Percentiles rank a stretch among this genome's conserved stretches.
phyloP scores from a whole-genome alignment of 129 eudicot genomes.

The Apium graveolens region DNA sequence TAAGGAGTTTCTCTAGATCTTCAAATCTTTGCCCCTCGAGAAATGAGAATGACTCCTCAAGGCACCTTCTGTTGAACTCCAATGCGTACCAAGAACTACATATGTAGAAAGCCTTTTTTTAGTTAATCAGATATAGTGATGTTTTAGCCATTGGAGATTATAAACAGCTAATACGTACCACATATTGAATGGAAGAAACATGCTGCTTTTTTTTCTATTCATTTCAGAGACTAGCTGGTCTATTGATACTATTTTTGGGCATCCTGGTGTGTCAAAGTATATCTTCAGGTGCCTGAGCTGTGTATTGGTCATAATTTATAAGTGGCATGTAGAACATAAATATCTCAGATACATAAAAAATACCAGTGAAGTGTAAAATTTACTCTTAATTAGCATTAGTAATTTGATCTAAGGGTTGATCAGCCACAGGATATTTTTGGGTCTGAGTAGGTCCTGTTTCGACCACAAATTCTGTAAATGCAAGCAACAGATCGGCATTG shows the following conservation, averaged over 20 bases:
- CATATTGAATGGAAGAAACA: conserved; percentile 73
- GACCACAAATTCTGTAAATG: conserved; percentile 45
- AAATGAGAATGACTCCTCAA: conserved; percentile 61
- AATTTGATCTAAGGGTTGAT: conserved; percentile 49
- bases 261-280: conserved; percentile 72
- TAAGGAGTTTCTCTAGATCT: neutral
- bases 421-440: conserved; percentile 33
- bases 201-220: conserved; percentile 75
- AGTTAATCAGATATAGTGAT: neutral
- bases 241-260: conserved; percentile 50
- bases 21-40: conserved; percentile 81
- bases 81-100: conserved; percentile 78
- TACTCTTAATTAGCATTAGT: conserved; percentile 55
- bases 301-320: neutral
- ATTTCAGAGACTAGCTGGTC: conserved; percentile 69
- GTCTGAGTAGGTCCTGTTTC: conserved; percentile 89
- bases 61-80: conserved; percentile 56
- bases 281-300: conserved; percentile 72
- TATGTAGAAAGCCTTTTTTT: neutral
- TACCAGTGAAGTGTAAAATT: no score
- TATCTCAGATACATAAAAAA: no score
- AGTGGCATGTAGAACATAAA: neutral
- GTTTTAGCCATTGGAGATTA: neutral
- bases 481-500: neutral
- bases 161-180: conserved; percentile 30